phyloP scores from a whole-genome alignment of 2,329 filamentous ascomycete species.

The Clonostachys sp. region DNA sequence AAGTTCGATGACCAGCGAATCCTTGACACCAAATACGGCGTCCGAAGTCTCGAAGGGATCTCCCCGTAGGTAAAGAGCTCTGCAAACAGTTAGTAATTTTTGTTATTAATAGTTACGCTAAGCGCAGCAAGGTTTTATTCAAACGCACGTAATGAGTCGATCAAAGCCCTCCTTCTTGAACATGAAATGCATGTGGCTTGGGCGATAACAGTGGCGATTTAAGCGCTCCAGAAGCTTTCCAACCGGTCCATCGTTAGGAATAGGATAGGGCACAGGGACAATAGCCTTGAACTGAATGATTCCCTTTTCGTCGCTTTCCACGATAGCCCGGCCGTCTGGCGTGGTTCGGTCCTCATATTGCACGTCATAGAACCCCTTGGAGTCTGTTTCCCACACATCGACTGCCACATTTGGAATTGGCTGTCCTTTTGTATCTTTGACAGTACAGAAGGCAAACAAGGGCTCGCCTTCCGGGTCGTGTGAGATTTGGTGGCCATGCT shows the following conservation, averaged over 20 bases:
- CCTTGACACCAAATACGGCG: conserved; percentile 83
- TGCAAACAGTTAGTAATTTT: conserved; percentile 21
- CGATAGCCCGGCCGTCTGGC: conserved; percentile 19
- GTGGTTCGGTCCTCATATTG: conserved; percentile 56
- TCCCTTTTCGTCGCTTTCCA: conserved; percentile 16
- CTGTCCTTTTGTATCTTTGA: conserved; percentile 56
- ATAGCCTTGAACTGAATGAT: conserved; percentile 75
- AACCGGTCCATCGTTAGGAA: conserved; percentile 78
- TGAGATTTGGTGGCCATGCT: conserved; percentile 53
- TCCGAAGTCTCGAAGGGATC: conserved; percentile 82
- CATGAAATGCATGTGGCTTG: conserved; percentile 83
- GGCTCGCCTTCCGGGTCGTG: conserved; percentile 61
- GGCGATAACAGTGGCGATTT: conserved; percentile 67
- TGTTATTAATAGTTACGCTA: neutral
- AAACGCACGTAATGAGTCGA: conserved; percentile 70
- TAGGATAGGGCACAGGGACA: conserved; percentile 78
- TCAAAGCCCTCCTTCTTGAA: conserved; percentile 77
- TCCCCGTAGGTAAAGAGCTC: conserved; percentile 70
- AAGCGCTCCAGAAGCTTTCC: conserved; percentile 63
- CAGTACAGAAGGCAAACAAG: conserved; percentile 61
- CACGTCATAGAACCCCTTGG: conserved; percentile 70
- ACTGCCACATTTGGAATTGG: conserved; percentile 61
- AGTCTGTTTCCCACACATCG: conserved; percentile 78
- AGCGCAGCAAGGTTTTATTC: neutral
- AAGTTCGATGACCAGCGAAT: conserved; percentile 65